Evolutionary conservation across 2,329 filamentous ascomycete species (phyloP).

Genomic region (Aurifilum marmelostoma): DNA sequence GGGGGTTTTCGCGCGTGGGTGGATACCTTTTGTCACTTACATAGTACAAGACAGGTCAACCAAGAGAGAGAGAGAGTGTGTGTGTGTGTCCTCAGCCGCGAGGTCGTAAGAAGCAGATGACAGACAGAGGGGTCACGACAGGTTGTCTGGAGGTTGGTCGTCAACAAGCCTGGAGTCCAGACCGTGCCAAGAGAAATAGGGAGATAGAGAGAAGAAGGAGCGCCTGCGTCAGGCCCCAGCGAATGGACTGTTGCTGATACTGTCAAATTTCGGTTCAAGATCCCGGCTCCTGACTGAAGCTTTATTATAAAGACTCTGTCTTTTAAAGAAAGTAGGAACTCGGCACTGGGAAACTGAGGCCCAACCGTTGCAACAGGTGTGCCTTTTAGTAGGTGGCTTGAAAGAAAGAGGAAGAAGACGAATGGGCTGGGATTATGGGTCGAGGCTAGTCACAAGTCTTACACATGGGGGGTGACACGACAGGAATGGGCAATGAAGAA

Average conservation of each 20-base stretch:
- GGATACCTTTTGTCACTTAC: constrained; percentile 17
- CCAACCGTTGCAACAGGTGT: background rate
- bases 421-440: background rate
- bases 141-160: background rate
- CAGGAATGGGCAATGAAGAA: background rate
- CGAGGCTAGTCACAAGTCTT: background rate
- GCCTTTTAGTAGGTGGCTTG: background rate
- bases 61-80: no score
- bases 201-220: background rate
- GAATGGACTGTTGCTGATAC: background rate
- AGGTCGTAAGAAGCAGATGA: background rate
- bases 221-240: background rate
- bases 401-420: background rate
- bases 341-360: background rate
- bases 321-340: background rate
- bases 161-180: background rate
- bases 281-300: background rate
- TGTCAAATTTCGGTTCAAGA: constrained; percentile 7
- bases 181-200: background rate
- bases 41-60: background rate
- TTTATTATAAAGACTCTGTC: background rate
- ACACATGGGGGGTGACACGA: background rate
- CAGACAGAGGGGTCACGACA: background rate
- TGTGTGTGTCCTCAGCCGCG: constrained; percentile 11
- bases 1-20: background rate